Percentiles rank a stretch among this genome's conserved stretches.
These are phyloP conservation scores for Monoraphidium neglectum DNA, from an alignment of 139 green algal genomes.

Conservation along the genomic window DNA sequence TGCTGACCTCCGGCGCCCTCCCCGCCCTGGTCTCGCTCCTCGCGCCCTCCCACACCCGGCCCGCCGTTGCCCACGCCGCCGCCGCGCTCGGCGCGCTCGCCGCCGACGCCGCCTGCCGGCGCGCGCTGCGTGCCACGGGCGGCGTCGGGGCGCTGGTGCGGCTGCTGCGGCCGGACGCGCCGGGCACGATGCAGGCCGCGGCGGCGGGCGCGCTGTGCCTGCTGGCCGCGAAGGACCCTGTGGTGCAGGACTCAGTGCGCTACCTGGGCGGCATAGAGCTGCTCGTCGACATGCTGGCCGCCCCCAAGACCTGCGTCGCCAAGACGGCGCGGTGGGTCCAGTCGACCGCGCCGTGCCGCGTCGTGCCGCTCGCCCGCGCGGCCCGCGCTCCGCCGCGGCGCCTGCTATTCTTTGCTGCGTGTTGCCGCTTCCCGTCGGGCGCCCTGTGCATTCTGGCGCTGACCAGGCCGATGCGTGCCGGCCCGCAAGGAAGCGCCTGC, in stretches of 20 bases:
- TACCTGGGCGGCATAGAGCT: conserved; percentile 29
- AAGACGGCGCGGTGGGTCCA: conserved; percentile 17
- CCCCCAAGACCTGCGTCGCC: background rate
- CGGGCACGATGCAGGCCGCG: conserved; percentile 25
- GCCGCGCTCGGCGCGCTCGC: conserved; percentile 31
- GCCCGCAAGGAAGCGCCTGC: no score
- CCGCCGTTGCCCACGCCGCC: conserved; percentile 25
- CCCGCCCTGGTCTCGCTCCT: conserved; percentile 20
- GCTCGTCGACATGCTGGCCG: conserved; percentile 21
- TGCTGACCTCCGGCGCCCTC: conserved; percentile 6
- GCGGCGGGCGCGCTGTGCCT: conserved; percentile 23
- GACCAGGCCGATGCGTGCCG: no score
- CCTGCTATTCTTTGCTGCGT: no score
- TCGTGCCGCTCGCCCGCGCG: no score
- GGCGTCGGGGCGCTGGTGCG: conserved; percentile 20
- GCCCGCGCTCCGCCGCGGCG: no score
- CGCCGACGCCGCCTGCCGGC: conserved; percentile 8
- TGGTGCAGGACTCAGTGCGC: conserved; percentile 30
- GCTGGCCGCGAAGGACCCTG: conserved; percentile 19
- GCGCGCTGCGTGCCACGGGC: conserved; percentile 11
- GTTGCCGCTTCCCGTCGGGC: no score
- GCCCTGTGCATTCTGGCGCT: no score
- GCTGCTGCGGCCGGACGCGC: conserved; percentile 21
- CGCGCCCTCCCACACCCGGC: conserved; percentile 4
- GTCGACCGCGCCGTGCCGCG: background rate